These are phyloP conservation scores for Xylaria grammica DNA, from an alignment of 495 filamentous ascomycete genomes.

Conservation along the genomic window DNA sequence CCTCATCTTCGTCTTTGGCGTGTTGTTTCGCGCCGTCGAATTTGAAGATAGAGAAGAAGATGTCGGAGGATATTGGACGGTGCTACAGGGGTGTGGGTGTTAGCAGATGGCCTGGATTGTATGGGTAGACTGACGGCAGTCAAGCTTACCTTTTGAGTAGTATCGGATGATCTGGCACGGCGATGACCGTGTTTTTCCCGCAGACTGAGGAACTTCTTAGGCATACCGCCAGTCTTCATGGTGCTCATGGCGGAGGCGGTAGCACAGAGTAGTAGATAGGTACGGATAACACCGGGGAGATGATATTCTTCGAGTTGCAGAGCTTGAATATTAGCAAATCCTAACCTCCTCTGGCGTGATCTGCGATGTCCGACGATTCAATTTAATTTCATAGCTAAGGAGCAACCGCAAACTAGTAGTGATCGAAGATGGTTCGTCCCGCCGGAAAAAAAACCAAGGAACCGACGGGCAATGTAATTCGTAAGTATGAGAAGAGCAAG, in stretches of 20 bases:
- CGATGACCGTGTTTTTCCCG: constrained; percentile 68
- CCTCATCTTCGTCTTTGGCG: constrained; percentile 58
- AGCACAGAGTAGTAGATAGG: background rate
- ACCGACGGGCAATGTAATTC: background rate
- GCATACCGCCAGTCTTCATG: constrained; percentile 39
- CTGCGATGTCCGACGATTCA: background rate
- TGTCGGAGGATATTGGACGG: constrained; percentile 45
- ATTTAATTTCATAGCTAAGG: constrained; percentile 12
- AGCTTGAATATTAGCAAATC: background rate
- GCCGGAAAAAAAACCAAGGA: background rate
- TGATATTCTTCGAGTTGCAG: background rate
- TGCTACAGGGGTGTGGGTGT: constrained; percentile 38
- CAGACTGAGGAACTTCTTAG: constrained; percentile 68
- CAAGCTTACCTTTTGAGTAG: constrained; percentile 54
- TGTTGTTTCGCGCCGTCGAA: constrained; percentile 58
- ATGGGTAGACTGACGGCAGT: constrained; percentile 22
- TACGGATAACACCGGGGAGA: background rate
- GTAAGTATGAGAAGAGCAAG: background rate
- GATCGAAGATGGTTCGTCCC: background rate
- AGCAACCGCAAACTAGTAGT: background rate
- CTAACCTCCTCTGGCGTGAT: background rate
- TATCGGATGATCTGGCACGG: constrained; percentile 53
- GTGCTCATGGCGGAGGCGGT: constrained; percentile 30
- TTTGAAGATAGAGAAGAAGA: constrained; percentile 61
- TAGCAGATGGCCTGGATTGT: constrained; percentile 26